Evolutionary conservation across 805 yeast species (phyloP).

Genomic region (Ogataea populi-albae): DNA sequence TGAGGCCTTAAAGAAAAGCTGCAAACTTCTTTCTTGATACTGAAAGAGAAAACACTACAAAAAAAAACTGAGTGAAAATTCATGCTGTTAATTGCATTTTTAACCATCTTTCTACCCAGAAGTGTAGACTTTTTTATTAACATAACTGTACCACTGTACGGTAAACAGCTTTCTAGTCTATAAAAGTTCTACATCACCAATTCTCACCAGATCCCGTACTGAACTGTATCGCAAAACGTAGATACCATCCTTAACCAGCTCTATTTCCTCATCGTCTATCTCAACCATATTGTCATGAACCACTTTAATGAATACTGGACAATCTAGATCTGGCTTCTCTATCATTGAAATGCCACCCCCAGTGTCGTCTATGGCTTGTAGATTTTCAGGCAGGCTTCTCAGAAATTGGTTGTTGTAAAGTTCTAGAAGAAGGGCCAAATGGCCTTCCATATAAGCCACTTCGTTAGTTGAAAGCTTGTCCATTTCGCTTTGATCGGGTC

Average conservation of each 20-base stretch:
- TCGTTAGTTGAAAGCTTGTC: conserved; percentile 58
- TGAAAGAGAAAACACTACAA: no score
- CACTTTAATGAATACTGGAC: conserved; percentile 73
- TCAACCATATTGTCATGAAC: conserved; percentile 35
- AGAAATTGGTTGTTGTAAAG: conserved; percentile 69
- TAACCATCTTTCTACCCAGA: no score
- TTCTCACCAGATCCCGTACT: conserved; percentile 38
- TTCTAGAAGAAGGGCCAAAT: conserved; percentile 59
- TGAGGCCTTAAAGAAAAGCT: no score
- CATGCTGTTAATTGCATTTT: no score
- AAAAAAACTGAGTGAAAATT: no score
- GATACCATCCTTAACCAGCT: conserved; percentile 59
- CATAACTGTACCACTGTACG: background rate
- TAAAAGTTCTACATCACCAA: conserved; percentile 43
- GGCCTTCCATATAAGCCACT: conserved; percentile 61
- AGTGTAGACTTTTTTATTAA: background rate
- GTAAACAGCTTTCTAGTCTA: conserved; percentile 16
- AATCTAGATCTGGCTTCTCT: conserved; percentile 69
- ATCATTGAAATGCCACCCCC: conserved; percentile 72
- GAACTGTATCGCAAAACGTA: conserved; percentile 71
- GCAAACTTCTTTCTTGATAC: no score
- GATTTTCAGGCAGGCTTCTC: conserved; percentile 58
- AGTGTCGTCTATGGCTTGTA: conserved; percentile 75
- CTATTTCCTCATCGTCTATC: conserved; percentile 55
- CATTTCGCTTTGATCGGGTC: conserved; percentile 38